Percentiles rank a stretch among this genome's conserved stretches.
phyloP scores from a whole-genome alignment of 2,329 filamentous ascomycete genomes.

The Bertia moriformis region DNA sequence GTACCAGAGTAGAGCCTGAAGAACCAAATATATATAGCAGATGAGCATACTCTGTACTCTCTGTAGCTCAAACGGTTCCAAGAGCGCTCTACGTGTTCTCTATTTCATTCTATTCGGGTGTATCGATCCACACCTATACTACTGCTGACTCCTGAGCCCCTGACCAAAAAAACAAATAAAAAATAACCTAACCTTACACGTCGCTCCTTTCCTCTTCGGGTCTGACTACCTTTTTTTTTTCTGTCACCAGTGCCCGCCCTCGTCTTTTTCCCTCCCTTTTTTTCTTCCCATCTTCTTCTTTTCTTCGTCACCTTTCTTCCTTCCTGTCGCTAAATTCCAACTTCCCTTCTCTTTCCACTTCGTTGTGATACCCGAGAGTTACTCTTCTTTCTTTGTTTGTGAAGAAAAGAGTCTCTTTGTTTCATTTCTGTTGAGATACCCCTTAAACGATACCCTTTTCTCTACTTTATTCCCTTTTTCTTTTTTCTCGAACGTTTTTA shows the following conservation, averaged over 20 bases:
- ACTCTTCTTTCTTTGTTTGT: conserved; percentile 12
- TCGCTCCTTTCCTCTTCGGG: conserved; percentile 13
- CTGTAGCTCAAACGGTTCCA: no score
- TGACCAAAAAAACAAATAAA: no score
- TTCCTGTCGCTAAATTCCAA: conserved; percentile 3
- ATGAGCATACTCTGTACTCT: no score
- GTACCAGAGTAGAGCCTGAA: no score
- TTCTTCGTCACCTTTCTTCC: conserved; percentile 1
- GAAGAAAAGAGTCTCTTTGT: conserved; percentile 17
- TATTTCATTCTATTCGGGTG: no score
- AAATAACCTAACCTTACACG: no score
- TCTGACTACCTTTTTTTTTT: conserved; percentile 15
- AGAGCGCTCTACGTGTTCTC: no score
- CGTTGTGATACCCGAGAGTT: conserved; percentile 33
- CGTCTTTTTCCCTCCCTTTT: conserved; percentile 16
- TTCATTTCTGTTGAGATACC: conserved; percentile 21
- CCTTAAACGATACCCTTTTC: conserved; percentile 8
- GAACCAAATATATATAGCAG: no score
- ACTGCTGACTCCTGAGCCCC: no score
- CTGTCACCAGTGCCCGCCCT: conserved; percentile 15
- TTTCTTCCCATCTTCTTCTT: conserved; percentile 17
- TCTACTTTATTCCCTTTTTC: conserved; percentile 21
- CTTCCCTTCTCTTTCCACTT: conserved; percentile 26
- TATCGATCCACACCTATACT: no score
- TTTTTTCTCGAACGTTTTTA: conserved; percentile 12